These are phyloP conservation scores for Gossypium arboreum DNA, from an alignment of 345 rosid species.

Conservation along the genomic window DNA sequence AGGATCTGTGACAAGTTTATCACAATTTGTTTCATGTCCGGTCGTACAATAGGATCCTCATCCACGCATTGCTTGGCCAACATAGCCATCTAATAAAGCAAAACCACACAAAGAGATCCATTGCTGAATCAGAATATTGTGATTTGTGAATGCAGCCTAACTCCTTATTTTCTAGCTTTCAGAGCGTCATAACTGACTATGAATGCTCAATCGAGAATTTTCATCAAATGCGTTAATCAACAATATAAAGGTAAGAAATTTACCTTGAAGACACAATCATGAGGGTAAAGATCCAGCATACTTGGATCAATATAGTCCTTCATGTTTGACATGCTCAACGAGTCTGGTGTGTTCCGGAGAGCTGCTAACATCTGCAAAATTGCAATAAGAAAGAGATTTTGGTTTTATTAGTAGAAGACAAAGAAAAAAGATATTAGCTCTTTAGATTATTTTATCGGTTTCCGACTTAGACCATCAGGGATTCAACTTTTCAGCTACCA, in stretches of 20 bases:
- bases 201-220: not conserved
- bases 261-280: slow-evolving; percentile 95
- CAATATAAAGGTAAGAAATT: slow-evolving; percentile 5
- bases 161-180: not conserved
- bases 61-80: slow-evolving; percentile 92
- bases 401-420: not conserved
- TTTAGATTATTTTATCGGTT: not conserved
- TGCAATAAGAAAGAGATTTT: not conserved
- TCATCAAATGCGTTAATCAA: not conserved
- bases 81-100: slow-evolving; percentile 55
- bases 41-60: slow-evolving; percentile 83
- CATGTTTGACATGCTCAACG: slow-evolving; percentile 64
- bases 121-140: not conserved
- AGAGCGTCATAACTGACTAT: not conserved
- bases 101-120: not conserved
- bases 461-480: not conserved
- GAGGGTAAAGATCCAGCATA: slow-evolving; percentile 85
- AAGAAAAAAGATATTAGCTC: not conserved
- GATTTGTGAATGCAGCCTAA: not conserved
- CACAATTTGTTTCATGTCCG: slow-evolving; percentile 95
- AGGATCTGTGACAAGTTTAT: slow-evolving; percentile 85
- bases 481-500: too few relatives aligned
- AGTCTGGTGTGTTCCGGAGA: slow-evolving; percentile 66
- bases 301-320: slow-evolving; percentile 68
- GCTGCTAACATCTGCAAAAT: slow-evolving; percentile 71